These are phyloP conservation scores for Lyophyllum shimeji DNA, from an alignment of 768 basidiomycete genomes.

Conservation along the genomic window DNA sequence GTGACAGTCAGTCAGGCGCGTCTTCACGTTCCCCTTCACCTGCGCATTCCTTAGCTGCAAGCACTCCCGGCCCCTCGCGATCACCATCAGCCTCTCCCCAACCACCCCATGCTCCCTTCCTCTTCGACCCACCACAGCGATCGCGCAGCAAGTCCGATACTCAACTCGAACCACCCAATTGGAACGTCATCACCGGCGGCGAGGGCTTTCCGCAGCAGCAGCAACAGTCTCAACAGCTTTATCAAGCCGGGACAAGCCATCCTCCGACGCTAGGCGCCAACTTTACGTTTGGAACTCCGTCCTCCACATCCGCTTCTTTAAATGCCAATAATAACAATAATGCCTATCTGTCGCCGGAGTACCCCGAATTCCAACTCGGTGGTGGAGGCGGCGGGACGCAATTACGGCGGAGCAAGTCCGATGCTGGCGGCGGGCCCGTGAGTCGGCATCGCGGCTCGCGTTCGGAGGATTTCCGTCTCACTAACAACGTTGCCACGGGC, in stretches of 20 bases:
- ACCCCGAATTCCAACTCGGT: constrained; percentile 14
- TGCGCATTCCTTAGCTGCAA: constrained; percentile 5
- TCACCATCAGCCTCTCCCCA: constrained; percentile 23
- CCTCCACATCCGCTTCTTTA: background rate
- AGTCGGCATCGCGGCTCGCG: constrained; percentile 27
- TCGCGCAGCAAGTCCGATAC: constrained; percentile 63
- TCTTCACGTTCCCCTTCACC: constrained; percentile 22
- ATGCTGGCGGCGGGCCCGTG: constrained; percentile 12
- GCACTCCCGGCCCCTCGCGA: constrained; percentile 27
- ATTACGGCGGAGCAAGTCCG: constrained; percentile 29
- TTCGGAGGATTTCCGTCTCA: constrained; percentile 47
- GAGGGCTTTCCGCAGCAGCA: constrained; percentile 29
- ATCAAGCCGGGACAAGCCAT: constrained; percentile 18
- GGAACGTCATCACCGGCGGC: constrained; percentile 37
- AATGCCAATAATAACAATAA: background rate
- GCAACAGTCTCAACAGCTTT: constrained; percentile 19
- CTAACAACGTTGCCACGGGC: background rate
- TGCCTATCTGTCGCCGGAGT: constrained; percentile 26
- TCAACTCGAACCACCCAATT: constrained; percentile 51
- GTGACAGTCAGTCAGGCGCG: constrained; percentile 9
- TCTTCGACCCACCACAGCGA: constrained; percentile 37
- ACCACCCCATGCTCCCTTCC: constrained; percentile 20
- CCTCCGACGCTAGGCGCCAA: constrained; percentile 23
- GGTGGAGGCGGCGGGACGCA: constrained; percentile 3
- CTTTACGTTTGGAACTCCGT: constrained; percentile 31